Base-by-base conservation (phyloP, 306 rosid genomes). In the Cotoneaster glaucophyllus region DNA sequence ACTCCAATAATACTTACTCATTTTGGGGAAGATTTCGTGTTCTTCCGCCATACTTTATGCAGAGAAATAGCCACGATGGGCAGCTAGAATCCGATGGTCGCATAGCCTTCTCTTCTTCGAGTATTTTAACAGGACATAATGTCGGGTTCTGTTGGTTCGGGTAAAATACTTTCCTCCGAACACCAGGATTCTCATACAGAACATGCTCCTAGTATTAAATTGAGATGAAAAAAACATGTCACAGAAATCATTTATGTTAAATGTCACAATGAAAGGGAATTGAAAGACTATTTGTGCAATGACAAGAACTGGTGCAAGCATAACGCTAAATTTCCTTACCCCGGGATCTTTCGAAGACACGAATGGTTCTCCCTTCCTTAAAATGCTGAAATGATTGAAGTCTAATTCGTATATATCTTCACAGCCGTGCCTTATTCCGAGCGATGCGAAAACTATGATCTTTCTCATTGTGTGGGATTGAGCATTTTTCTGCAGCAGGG, bases 21-120 rank as follows among this genome's bases (percentile, higher is more conserved):
- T 93, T 91, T 80, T 89, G 98, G 48, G 98, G 98, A 77, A 89
- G 87, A 76, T 93, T 93, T 80, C 98, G 89, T 62, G 98, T 93
- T 71, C 97, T 91, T 83, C 98, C 98, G 69, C 98, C 97, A 71
- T 93, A 93, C 83, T 93, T 93, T 65, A 93, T 93, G 74, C 98
- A 93, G 81, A 93, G 86, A 89, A 93, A 93, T 70, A 93, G 83
- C 86, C 86, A 85, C 56, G 98, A 93, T 74, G 96, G 98, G 69
- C 97, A 91, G 74, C 79, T 82, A 57, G 83, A 71, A 85, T 89
- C 97, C 17, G 83, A 89, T 58, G 97, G 96, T 57, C 98, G 93
- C 98, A 93, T 93, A 64, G 79, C 69, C 71, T 80, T 91, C 85
- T 93, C 98, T 80, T 93, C 96, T 77, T 85, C 91, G 7, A 93